Evolutionary conservation across 176 grass and related monocot species (phyloP), one percentile per base, ranked within the genome.

Genomic region (Melocanna baccifera): DNA sequence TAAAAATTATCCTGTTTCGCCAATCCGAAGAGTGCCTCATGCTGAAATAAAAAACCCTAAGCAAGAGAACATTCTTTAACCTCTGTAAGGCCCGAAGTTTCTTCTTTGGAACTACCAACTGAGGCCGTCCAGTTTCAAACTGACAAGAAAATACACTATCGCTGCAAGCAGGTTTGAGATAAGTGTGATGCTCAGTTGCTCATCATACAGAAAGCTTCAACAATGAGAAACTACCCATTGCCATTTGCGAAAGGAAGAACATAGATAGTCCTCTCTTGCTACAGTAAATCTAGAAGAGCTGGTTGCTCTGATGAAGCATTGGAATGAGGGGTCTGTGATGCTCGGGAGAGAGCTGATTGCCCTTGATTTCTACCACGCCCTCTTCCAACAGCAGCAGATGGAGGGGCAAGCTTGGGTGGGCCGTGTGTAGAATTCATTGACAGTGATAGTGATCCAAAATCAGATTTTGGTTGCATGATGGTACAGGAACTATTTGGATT

Each of bases 321-420:
- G 3, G 88, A 77, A 79, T 91, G 72, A 81, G 86, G 76, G 43
- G 90, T 56, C 40, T 84, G 91, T 76, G 91, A 94, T 82, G 88
- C 75, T 86, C 83, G 91, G 48, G 90, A 91, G 46, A 91, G 87
- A 53, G 87, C 91, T 10, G 90, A 91, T 68, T 92, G 91, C 20
- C 97, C 93, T 90, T 92, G 93, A 81, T 92, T 99, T 87, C 88
- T 94, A 71, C 93, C 91, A 81, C 93, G 92, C 37, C 93, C 93
- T 88, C 93, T 99, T 59, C 93, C 97, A 89, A 89, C 86, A 46
- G 97, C 80, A 86, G 91, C 67, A 10, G 90, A 77, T 42, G 91
- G 97, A 69, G 93, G 97, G 29, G 97, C 97, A 80, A 99, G 87
- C 72, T 69, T 91, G 65, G 91, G 90, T 53, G 90, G 71, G 29